Percentiles rank a stretch among this genome's conserved stretches.
Conservation (phyloP, 805 yeast species). For the Yarrowia deformans region DNA sequence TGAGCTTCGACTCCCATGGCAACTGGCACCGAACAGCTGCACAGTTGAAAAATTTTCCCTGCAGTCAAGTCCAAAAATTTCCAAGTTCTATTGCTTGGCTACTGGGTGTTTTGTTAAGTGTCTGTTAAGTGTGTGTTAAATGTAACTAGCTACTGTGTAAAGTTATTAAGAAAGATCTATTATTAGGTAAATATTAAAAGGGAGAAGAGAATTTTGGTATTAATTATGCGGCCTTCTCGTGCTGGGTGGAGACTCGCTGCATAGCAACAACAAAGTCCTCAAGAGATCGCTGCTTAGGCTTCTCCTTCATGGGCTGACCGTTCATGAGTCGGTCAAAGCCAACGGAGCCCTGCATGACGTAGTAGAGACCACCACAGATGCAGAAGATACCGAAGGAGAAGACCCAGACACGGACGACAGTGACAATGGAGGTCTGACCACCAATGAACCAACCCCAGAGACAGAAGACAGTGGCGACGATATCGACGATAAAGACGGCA, state of each 20-base stretch:
- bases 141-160: not conserved
- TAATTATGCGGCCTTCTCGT: conserved; percentile 59
- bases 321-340: conserved; percentile 64
- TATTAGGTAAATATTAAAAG: conserved; percentile 39
- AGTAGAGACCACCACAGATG: conserved; percentile 95
- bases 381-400: conserved; percentile 98
- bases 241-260: conserved; percentile 73
- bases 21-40: not conserved
- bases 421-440: conserved; percentile 95
- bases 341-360: conserved; percentile 73
- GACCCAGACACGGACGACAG: conserved; percentile 93
- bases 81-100: no score
- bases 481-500: conserved; percentile 89
- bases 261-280: conserved; percentile 68
- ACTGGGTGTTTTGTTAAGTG: no score
- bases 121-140: no score
- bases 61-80: no score
- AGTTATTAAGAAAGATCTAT: conserved; percentile 34
- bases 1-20: not conserved
- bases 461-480: conserved; percentile 90
- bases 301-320: conserved; percentile 57
- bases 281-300: conserved; percentile 57
- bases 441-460: conserved; percentile 98
- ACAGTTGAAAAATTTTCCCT: not conserved
- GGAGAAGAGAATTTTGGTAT: conserved; percentile 40